These are phyloP conservation scores for Colletotrichum sojae DNA, from an alignment of 2,329 filamentous ascomycete genomes.

Conservation along the genomic window DNA sequence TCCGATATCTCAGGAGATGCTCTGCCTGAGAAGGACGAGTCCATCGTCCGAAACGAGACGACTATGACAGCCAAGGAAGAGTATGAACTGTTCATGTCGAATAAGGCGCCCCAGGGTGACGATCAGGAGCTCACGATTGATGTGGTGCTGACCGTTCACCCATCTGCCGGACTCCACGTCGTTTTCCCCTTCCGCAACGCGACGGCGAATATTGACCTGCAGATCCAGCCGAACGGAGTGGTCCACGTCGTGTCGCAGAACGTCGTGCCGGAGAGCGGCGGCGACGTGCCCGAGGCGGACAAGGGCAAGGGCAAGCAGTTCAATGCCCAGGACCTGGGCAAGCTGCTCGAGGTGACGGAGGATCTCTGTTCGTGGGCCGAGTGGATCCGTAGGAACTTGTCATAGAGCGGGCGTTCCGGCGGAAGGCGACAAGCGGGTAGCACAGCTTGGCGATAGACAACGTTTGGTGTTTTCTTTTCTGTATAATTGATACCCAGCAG, in stretches of 20 bases:
- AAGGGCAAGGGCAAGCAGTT: conserved; percentile 52
- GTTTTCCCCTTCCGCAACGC: conserved; percentile 66
- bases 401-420: not conserved
- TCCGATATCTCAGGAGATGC: conserved; percentile 34
- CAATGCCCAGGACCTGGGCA: conserved; percentile 59
- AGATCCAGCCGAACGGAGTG: conserved; percentile 72
- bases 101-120: conserved; percentile 11
- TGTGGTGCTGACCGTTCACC: conserved; percentile 66
- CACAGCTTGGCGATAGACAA: not conserved
- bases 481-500: conserved; percentile 41
- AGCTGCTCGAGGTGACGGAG: conserved; percentile 63
- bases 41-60: conserved; percentile 37
- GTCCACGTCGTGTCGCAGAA: conserved; percentile 73
- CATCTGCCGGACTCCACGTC: conserved; percentile 64
- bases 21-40: conserved; percentile 49
- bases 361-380: conserved; percentile 68
- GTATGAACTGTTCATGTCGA: conserved; percentile 50
- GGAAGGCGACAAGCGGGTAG: not conserved
- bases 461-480: conserved; percentile 26
- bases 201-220: conserved; percentile 69
- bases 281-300: conserved; percentile 37
- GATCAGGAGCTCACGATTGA: conserved; percentile 57
- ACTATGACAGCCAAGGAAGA: conserved; percentile 53
- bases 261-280: conserved; percentile 51
- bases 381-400: conserved; percentile 60